Conservation (phyloP, 1,284 basidiomycete genomes). For the Boletellus sp. region DNA sequence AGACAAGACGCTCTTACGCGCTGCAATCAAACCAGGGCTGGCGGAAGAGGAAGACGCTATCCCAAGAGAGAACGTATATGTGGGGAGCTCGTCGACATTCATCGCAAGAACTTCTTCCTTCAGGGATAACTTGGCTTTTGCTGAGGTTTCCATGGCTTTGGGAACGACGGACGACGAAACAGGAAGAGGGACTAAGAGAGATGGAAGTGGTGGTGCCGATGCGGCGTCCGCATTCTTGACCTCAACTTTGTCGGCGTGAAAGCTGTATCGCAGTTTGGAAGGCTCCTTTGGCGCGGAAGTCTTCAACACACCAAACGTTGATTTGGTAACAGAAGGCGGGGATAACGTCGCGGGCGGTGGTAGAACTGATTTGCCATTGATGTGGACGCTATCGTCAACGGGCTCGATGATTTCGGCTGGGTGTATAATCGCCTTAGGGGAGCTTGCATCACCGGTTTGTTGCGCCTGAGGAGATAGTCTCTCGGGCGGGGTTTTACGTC, state of each 20-base stretch:
- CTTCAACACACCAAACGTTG: constrained; percentile 32
- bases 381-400: constrained; percentile 21
- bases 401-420: constrained; percentile 44
- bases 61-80: constrained; percentile 24
- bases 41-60: constrained; percentile 28
- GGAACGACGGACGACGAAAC: background rate
- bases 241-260: constrained; percentile 43
- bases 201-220: constrained; percentile 16
- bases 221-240: constrained; percentile 17
- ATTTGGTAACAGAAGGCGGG: constrained; percentile 23
- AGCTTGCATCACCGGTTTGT: constrained; percentile 36
- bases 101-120: constrained; percentile 34
- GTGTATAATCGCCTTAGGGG: constrained; percentile 21
- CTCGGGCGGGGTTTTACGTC: constrained; percentile 32
- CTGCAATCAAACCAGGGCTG: constrained; percentile 36
- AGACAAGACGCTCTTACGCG: constrained; percentile 33
- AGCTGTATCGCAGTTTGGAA: constrained; percentile 67
- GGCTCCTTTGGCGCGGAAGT: constrained; percentile 61
- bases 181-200: constrained; percentile 15
- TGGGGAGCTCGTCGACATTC: constrained; percentile 28
- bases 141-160: background rate
- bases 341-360: constrained; percentile 19
- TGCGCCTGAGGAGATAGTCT: constrained; percentile 13
- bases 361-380: constrained; percentile 15
- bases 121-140: constrained; percentile 21